These are phyloP conservation scores for Salix udensis DNA, from an alignment of 345 rosid genomes.

Conservation along the genomic window DNA sequence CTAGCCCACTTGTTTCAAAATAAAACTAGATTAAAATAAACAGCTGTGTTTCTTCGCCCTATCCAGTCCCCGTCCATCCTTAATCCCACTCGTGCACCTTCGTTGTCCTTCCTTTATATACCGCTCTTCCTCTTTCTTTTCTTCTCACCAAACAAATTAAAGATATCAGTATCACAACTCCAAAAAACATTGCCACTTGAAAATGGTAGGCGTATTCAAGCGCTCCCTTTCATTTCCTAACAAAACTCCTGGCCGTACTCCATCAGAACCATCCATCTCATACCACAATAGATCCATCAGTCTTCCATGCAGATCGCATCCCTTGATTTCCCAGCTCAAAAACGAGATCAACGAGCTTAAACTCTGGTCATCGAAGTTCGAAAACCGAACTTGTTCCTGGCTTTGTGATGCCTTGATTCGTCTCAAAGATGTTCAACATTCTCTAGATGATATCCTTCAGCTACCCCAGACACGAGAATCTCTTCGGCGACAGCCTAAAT, in stretches of 20 bases:
- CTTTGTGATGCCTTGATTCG: slow-evolving; percentile 39
- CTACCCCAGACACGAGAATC: slow-evolving; percentile 53
- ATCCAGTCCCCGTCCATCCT: slow-evolving; percentile 8
- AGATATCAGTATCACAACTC: too few relatives aligned
- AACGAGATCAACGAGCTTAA: slow-evolving; percentile 32
- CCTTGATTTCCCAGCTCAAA: slow-evolving; percentile 45
- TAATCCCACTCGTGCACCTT: slow-evolving; percentile 20
- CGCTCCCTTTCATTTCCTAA: slow-evolving; percentile 58
- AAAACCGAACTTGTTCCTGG: slow-evolving; percentile 30
- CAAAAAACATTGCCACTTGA: not conserved
- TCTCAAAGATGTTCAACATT: slow-evolving; percentile 40
- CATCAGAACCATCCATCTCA: slow-evolving; percentile 35
- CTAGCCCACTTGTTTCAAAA: not conserved
- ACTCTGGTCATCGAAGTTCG: slow-evolving; percentile 20
- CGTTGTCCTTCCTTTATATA: slow-evolving; percentile 10
- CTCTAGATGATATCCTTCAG: slow-evolving; percentile 45
- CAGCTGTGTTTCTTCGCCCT: slow-evolving; percentile 30
- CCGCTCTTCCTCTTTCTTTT: not conserved
- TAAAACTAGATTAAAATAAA: not conserved
- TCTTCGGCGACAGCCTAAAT: slow-evolving; percentile 34
- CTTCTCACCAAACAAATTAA: not conserved
- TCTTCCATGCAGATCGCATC: slow-evolving; percentile 59
- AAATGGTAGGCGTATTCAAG: slow-evolving; percentile 44
- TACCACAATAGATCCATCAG: slow-evolving; percentile 54
- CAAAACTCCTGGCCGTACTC: slow-evolving; percentile 32